phyloP scores from a whole-genome alignment of 2,329 filamentous ascomycete genomes.

The Trichoderma sp. region DNA sequence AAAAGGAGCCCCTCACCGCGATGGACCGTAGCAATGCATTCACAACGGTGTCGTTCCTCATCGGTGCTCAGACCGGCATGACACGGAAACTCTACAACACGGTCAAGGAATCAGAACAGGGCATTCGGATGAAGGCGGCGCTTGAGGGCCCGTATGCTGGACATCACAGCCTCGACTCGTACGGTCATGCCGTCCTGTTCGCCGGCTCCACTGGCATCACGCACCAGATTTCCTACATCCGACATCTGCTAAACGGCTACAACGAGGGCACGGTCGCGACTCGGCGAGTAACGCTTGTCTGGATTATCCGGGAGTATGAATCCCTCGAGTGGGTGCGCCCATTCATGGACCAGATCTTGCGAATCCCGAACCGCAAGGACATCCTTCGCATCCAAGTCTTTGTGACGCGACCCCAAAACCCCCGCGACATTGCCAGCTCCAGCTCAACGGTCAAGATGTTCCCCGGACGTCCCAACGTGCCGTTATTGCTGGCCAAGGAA shows the following conservation, averaged over 20 bases:
- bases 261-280: slow-evolving; percentile 74
- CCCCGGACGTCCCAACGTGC: slow-evolving; percentile 82
- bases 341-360: slow-evolving; percentile 75
- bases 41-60: slow-evolving; percentile 73
- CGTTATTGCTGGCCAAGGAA: slow-evolving; percentile 77
- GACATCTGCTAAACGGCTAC: slow-evolving; percentile 71
- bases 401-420: slow-evolving; percentile 81
- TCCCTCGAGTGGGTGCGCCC: slow-evolving; percentile 91
- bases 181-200: slow-evolving; percentile 88
- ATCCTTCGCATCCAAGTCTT: slow-evolving; percentile 86
- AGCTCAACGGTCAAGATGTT: slow-evolving; percentile 87
- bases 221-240: slow-evolving; percentile 87
- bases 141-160: slow-evolving; percentile 89
- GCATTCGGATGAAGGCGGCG: slow-evolving; percentile 67
- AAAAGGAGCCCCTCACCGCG: slow-evolving; percentile 43
- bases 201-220: slow-evolving; percentile 94
- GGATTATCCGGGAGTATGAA: slow-evolving; percentile 89
- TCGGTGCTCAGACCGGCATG: slow-evolving; percentile 85
- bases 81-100: slow-evolving; percentile 78
- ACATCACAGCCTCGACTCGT: slow-evolving; percentile 84
- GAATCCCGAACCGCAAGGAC: slow-evolving; percentile 77
- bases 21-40: slow-evolving; percentile 45
- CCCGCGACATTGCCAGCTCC: slow-evolving; percentile 76
- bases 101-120: slow-evolving; percentile 56
- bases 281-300: slow-evolving; percentile 79